A percentile compares a stretch with the other conserved stretches of the same genome.
Evolutionary conservation across 306 rosid species (phyloP).

Genomic region (Abrus pulchellus): DNA sequence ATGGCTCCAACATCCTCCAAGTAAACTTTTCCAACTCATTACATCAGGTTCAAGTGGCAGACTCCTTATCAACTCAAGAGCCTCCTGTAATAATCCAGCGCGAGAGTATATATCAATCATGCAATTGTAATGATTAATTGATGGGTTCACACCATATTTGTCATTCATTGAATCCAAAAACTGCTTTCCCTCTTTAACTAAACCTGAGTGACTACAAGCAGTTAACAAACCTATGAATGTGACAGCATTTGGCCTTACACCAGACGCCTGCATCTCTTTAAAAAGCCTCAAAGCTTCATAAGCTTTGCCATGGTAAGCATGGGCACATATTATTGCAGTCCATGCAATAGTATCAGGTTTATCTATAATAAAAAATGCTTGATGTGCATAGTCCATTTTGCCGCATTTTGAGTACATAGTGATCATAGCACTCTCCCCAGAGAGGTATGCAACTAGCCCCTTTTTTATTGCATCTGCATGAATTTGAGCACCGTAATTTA

Average conservation of each 20-base stretch:
- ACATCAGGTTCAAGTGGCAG: constrained; percentile 63
- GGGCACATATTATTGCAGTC: constrained; percentile 69
- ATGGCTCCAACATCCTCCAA: constrained; percentile 76
- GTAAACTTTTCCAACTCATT: constrained; percentile 70
- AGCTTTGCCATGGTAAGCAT: constrained; percentile 70
- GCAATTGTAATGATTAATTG: constrained; percentile 66
- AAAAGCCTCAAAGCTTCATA: constrained; percentile 60
- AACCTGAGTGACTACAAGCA: constrained; percentile 71
- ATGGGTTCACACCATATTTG: constrained; percentile 56
- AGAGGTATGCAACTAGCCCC: constrained; percentile 55
- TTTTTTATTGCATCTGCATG: constrained; percentile 71
- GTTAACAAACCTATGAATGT: constrained; percentile 68
- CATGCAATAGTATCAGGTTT: constrained; percentile 70
- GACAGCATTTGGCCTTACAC: constrained; percentile 62
- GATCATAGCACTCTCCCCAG: constrained; percentile 72
- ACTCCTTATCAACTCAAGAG: constrained; percentile 57
- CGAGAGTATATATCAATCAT: constrained; percentile 71
- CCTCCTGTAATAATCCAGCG: constrained; percentile 63
- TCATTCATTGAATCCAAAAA: constrained; percentile 64
- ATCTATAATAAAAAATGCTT: constrained; percentile 59
- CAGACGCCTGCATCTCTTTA: constrained; percentile 56
- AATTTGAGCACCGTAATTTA: constrained; percentile 62
- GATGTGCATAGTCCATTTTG: constrained; percentile 61
- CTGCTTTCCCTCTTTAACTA: constrained; percentile 59
- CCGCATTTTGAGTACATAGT: constrained; percentile 79